Conservation (phyloP, 148 eudicot species). For the Rhododendron griersonianum region DNA sequence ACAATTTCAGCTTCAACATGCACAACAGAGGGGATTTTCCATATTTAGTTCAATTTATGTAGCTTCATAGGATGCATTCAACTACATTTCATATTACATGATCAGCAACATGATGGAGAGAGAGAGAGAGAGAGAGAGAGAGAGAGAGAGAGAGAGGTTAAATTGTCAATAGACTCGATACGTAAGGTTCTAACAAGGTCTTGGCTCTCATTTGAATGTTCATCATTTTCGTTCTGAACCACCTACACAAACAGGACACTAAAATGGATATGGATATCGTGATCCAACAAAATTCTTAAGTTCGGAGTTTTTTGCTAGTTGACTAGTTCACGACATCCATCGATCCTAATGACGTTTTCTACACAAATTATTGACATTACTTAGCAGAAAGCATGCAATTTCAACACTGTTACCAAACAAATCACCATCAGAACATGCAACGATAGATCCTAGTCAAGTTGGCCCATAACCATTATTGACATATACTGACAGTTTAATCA, state of each 20-base stretch:
- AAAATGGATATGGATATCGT: not conserved
- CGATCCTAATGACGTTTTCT: not conserved
- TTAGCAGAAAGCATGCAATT: slow-evolving; percentile 3
- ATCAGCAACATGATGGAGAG: too few relatives aligned
- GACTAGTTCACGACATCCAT: not conserved
- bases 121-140: too few relatives aligned
- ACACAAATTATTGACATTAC: not conserved
- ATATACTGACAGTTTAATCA: not conserved
- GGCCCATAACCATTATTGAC: not conserved
- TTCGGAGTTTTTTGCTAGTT: not conserved
- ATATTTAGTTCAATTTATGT: too few relatives aligned
- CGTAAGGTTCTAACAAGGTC: too few relatives aligned
- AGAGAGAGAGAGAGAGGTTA: too few relatives aligned
- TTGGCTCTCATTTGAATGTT: too few relatives aligned
- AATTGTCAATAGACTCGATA: too few relatives aligned
- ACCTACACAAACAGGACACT: too few relatives aligned
- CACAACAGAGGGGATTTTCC: too few relatives aligned
- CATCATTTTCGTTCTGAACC: too few relatives aligned
- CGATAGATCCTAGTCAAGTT: not conserved
- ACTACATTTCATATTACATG: too few relatives aligned
- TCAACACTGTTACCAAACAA: not conserved
- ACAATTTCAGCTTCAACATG: slow-evolving; percentile 5
- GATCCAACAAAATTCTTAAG: not conserved
- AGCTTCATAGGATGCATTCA: too few relatives aligned
- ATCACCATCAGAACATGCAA: not conserved